Evolutionary conservation across 2,329 filamentous ascomycete species (phyloP), one percentile per base, ranked within the genome.

Genomic region (Clonostachys sp.): DNA sequence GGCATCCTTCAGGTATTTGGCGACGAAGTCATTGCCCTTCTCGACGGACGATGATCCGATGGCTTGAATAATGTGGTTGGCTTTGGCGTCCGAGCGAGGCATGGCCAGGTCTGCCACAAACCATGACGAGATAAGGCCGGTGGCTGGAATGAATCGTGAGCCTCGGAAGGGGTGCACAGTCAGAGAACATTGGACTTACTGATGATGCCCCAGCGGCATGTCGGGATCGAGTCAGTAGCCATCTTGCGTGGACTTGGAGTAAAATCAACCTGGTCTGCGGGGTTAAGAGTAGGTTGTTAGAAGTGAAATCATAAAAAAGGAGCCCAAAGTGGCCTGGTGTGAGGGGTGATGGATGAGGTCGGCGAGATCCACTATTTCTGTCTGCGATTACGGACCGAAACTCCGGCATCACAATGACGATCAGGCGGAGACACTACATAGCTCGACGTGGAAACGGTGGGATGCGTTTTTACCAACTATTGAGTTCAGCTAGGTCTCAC

Each of bases 101-200:
- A 70, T 53, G 9, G 66, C 49, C 5, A 75, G 57, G 50, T 75
- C 71, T 6, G 55, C 53, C 0, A 73, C 67, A 51, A 74, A 74
- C 70, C 69, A 74, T 12, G 64, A 68, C 2, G 69, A 69, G 44
- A 75, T 73, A 42, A 67, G 55, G 14, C 72, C 72, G 2, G 69
- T 72, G 38, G 42, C 42, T 33, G 33, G 7, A 14, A 20, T 3
- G 10, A 30, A 9, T 30, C 9, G 24, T 30, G 24, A 30, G 24
- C 9, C 24, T 30, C 24, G 4, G 6, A 4, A 9, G 10, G 24
- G 3, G 24, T 30, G 24, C 3, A 30, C 16, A 12, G 41, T 42
- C 8, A 40, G 12, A 40, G 12, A 40, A 10, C 14, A 18, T 12
- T 12, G 33, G 24, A 30, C 24, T 30, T 30, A 30, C 64, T 67